A percentile compares a stretch with the other conserved stretches of the same genome.
Evolutionary conservation across 176 grass and related monocot species (phyloP).

Genomic region (Triticum timopheevii): DNA sequence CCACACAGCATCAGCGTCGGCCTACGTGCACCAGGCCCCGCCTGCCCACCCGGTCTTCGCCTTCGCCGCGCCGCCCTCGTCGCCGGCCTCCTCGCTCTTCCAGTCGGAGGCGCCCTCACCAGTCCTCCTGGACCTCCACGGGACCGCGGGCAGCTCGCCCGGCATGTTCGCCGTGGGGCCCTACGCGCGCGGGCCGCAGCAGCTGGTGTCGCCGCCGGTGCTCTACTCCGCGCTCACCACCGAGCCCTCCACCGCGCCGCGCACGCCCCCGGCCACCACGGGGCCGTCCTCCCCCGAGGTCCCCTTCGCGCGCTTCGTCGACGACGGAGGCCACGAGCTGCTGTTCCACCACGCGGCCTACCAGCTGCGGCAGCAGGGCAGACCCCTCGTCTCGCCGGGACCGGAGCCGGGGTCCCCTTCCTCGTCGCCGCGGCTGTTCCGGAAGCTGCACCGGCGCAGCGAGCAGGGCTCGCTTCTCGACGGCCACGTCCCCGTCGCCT

Average conservation of each 20-base stretch:
- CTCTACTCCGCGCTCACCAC: constrained; percentile 66
- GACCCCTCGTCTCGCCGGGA: constrained; percentile 46
- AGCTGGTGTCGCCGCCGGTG: constrained; percentile 69
- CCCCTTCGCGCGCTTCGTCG: constrained; percentile 54
- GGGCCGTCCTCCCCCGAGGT: constrained; percentile 79
- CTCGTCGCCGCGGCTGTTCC: constrained; percentile 39
- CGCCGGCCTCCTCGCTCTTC: constrained; percentile 54
- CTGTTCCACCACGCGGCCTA: constrained; percentile 26
- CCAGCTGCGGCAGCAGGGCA: constrained; percentile 51
- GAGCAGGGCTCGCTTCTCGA: constrained; percentile 45
- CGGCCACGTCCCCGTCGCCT: constrained; percentile 7
- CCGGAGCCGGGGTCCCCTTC: constrained; percentile 39
- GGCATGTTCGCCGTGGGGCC: constrained; percentile 68
- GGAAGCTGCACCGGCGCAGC: constrained; percentile 20
- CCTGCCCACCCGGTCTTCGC: constrained; percentile 13
- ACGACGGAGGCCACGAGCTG: background rate
- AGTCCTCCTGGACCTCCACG: constrained; percentile 14
- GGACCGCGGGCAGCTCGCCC: constrained; percentile 49
- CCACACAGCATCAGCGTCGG: background rate
- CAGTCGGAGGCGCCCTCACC: constrained; percentile 49
- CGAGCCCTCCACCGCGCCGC: constrained; percentile 75
- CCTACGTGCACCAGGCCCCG: constrained; percentile 24
- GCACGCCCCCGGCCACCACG: constrained; percentile 55
- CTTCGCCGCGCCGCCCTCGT: constrained; percentile 58
- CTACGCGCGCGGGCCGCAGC: constrained; percentile 65